phyloP scores from a whole-genome alignment of 768 basidiomycete genomes.

The Chiua virens region DNA sequence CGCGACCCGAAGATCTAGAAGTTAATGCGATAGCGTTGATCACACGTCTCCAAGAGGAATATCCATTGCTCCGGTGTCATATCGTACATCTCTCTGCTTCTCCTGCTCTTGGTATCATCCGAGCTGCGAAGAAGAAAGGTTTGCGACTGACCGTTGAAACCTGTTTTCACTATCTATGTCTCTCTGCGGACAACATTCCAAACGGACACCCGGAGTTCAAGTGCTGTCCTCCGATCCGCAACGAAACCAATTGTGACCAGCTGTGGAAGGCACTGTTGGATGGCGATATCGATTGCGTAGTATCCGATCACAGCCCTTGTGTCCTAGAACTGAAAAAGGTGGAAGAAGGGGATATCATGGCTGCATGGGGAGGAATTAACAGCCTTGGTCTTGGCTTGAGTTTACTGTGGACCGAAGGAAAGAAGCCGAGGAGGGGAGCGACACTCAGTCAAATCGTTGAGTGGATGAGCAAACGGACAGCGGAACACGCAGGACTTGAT shows the following conservation, averaged over 20 bases:
- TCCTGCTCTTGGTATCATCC: conserved; percentile 73
- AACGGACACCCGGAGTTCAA: conserved; percentile 84
- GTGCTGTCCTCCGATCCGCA: conserved; percentile 93
- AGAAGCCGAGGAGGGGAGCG: conserved; percentile 49
- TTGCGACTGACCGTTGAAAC: conserved; percentile 89
- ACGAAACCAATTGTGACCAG: conserved; percentile 63
- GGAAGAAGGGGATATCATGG: conserved; percentile 79
- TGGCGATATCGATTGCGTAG: conserved; percentile 87
- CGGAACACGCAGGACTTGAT: conserved; percentile 75
- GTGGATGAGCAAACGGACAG: conserved; percentile 78
- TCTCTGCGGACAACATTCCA: conserved; percentile 72
- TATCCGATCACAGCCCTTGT: conserved; percentile 97
- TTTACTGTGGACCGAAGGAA: conserved; percentile 84
- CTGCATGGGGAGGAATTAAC: conserved; percentile 94
- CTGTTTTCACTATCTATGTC: conserved; percentile 93
- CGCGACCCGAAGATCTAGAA: conserved; percentile 82
- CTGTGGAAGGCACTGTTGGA: conserved; percentile 83
- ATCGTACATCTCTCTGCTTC: conserved; percentile 95
- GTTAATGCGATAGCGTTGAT: conserved; percentile 79
- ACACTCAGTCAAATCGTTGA: conserved; percentile 59
- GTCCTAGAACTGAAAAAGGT: conserved; percentile 75
- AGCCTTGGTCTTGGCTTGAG: conserved; percentile 88
- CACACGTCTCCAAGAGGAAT: conserved; percentile 56
- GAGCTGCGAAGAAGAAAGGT: conserved; percentile 61
- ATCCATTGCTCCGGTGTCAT: conserved; percentile 77